Evolutionary conservation across 2,329 filamentous ascomycete species (phyloP).

Genomic region (Pseudogymnoascus pannorum): DNA sequence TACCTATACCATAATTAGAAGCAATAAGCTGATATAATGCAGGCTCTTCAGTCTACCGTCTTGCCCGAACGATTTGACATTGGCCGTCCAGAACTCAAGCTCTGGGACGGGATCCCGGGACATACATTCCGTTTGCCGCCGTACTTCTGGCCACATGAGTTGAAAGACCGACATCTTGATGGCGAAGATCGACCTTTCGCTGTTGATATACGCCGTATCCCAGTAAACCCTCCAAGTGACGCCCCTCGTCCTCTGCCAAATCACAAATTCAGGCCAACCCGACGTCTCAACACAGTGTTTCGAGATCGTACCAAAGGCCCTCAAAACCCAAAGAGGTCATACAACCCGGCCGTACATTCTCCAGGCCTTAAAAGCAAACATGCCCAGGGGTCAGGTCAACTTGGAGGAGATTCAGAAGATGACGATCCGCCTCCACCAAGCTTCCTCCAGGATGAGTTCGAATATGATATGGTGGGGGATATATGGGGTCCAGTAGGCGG

Average conservation of each 20-base stretch:
- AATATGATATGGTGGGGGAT: not conserved
- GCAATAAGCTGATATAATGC: slow-evolving; percentile 1
- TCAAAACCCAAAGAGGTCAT: not conserved
- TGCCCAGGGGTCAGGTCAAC: not conserved
- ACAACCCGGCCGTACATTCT: not conserved
- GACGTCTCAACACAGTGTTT: not conserved
- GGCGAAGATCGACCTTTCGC: not conserved
- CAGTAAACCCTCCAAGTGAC: not conserved
- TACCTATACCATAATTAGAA: not conserved
- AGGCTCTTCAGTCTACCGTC: not conserved
- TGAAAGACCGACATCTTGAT: not conserved
- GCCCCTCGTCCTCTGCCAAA: not conserved
- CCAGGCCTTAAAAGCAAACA: not conserved
- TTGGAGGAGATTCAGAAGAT: not conserved
- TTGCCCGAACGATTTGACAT: not conserved
- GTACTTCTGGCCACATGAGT: not conserved
- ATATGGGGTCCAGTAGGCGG: slow-evolving; percentile 1
- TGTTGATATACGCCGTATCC: not conserved
- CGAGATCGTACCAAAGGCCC: not conserved
- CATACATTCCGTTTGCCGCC: slow-evolving; percentile 4
- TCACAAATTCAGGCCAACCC: not conserved
- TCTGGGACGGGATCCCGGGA: not conserved
- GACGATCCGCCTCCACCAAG: not conserved
- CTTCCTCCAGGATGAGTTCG: not conserved
- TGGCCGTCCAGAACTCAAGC: not conserved